Evolutionary conservation across 2,329 filamentous ascomycete genomes (phyloP).

Genomic region (Akanthomyces dipterigenus): DNA sequence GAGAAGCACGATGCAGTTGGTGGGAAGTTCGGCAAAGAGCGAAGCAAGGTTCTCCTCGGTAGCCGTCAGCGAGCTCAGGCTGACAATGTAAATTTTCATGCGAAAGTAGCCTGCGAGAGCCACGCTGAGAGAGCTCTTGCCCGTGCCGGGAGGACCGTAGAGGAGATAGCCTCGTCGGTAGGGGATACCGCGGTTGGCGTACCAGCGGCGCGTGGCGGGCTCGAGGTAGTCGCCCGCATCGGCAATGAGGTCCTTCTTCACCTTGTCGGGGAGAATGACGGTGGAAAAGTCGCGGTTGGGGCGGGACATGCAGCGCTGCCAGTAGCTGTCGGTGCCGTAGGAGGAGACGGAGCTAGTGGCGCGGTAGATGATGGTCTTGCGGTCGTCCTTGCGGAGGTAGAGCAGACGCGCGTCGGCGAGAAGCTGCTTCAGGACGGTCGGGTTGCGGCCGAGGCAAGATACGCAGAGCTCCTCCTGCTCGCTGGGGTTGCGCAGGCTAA

Average conservation of each 20-base stretch:
- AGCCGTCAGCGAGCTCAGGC: conserved; percentile 54
- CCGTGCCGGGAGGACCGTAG: conserved; percentile 72
- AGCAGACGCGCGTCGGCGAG: conserved; percentile 50
- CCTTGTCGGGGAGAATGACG: conserved; percentile 55
- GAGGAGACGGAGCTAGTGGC: conserved; percentile 37
- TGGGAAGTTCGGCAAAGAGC: conserved; percentile 61
- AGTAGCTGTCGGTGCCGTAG: conserved; percentile 36
- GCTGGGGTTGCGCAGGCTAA: conserved; percentile 32
- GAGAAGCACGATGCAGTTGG: conserved; percentile 64
- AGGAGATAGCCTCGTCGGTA: conserved; percentile 81
- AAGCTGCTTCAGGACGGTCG: conserved; percentile 54
- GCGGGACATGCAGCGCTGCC: conserved; percentile 57
- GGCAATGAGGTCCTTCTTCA: conserved; percentile 52
- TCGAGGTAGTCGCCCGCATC: conserved; percentile 59
- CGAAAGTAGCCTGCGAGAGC: conserved; percentile 65
- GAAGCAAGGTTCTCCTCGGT: conserved; percentile 58
- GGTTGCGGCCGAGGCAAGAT: conserved; percentile 55
- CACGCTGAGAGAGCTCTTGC: conserved; percentile 67
- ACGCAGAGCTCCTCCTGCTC: conserved; percentile 54
- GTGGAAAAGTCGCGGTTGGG: conserved; percentile 56
- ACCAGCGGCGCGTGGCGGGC: conserved; percentile 65
- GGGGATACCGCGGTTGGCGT: conserved; percentile 75
- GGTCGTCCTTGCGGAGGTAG: conserved; percentile 51
- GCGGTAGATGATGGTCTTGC: conserved; percentile 60
- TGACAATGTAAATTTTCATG: conserved; percentile 66